phyloP scores from a whole-genome alignment of 2,329 filamentous ascomycete genomes.

The Curvularia spicifera region DNA sequence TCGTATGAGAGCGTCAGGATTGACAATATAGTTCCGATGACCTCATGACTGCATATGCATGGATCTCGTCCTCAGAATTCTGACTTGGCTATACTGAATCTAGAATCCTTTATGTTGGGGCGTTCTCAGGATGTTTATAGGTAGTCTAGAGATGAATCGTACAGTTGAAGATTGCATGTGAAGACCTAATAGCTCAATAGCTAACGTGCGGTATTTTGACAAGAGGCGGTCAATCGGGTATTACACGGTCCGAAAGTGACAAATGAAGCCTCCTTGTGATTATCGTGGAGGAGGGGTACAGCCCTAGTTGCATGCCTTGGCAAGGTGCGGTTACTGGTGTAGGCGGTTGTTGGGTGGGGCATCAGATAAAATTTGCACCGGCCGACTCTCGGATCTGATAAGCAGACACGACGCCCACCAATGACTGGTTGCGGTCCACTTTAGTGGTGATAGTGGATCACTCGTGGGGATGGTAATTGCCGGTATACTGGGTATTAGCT shows the following conservation, averaged over 20 bases:
- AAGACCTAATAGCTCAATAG: not conserved
- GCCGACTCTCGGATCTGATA: slow-evolving; percentile 17
- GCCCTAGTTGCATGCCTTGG: slow-evolving; percentile 2
- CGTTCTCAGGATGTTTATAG: not conserved
- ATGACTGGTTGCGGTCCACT: not conserved
- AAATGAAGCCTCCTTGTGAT: not conserved
- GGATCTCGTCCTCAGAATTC: no score
- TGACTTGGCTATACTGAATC: not conserved
- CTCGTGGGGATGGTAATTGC: not conserved
- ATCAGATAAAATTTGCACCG: slow-evolving; percentile 23
- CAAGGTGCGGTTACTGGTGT: not conserved
- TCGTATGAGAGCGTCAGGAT: not conserved
- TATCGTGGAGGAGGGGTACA: not conserved
- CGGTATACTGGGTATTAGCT: not conserved
- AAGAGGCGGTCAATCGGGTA: not conserved
- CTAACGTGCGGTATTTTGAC: not conserved
- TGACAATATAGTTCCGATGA: not conserved
- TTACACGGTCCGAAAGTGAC: not conserved
- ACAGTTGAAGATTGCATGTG: not conserved
- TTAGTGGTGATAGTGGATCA: slow-evolving; percentile 13
- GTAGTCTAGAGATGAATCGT: not conserved
- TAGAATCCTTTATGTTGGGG: no score
- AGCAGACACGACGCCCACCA: slow-evolving; percentile 1
- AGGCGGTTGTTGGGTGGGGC: slow-evolving; percentile 3
- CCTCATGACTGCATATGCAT: not conserved